Evolutionary conservation across 1,284 basidiomycete species (phyloP).

Genomic region (Sporisorium iseilematis-ciliati): DNA sequence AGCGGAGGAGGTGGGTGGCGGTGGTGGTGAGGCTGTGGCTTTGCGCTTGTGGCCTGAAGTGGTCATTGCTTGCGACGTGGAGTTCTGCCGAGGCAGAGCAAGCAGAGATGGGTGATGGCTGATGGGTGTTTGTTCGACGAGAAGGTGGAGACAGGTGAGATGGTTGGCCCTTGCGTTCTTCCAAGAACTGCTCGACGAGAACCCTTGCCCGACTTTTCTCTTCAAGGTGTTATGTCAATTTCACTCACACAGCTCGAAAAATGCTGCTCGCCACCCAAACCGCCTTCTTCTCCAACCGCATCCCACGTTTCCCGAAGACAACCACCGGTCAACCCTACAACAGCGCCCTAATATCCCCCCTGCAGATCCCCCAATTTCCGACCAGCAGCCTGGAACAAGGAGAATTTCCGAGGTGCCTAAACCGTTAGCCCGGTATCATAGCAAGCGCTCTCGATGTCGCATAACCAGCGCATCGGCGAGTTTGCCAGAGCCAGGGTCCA

Average conservation of each 20-base stretch:
- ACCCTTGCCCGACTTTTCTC: neutral
- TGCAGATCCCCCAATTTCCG: too few species aligned
- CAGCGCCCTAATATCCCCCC: too few species aligned
- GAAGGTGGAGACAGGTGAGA: neutral
- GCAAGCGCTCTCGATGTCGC: too few species aligned
- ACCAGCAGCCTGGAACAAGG: too few species aligned
- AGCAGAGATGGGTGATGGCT: neutral
- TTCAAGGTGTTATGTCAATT: neutral
- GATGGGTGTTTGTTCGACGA: neutral
- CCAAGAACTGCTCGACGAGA: too few species aligned
- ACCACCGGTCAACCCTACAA: too few species aligned
- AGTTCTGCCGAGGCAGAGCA: neutral
- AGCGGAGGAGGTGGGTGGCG: constrained; percentile 4
- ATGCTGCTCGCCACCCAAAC: neutral
- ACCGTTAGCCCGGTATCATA: too few species aligned
- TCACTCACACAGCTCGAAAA: neutral
- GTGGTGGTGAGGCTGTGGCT: constrained; percentile 18
- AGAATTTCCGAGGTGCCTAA: too few species aligned
- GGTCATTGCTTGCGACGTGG: neutral
- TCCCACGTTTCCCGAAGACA: too few species aligned
- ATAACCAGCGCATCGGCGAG: too few species aligned
- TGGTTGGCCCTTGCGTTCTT: constrained; percentile 5
- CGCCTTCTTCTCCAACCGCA: neutral
- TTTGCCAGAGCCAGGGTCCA: neutral
- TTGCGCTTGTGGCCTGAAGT: constrained; percentile 28